A percentile compares a stretch with the other conserved stretches of the same genome.
Conservation (phyloP, 495 filamentous ascomycete genomes). For the Podospora pseudoanserina region DNA sequence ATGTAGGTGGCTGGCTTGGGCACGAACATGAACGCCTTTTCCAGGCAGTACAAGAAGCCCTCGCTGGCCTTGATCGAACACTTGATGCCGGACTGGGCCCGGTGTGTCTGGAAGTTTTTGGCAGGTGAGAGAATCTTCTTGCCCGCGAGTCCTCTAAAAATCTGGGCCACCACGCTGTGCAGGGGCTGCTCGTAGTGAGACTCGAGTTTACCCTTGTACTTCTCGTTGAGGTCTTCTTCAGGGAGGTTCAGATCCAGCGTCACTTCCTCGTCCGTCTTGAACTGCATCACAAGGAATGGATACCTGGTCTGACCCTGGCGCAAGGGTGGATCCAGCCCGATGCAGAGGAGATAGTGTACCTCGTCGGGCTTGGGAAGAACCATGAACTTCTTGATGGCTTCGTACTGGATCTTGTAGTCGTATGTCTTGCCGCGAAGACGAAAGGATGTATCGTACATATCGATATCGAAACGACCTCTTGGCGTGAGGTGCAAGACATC, state of each 20-base stretch:
- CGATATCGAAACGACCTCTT: conserved; percentile 98
- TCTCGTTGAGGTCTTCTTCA: conserved; percentile 74
- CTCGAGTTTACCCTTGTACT: conserved; percentile 85
- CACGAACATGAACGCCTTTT: conserved; percentile 98
- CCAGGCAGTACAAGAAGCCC: conserved; percentile 92
- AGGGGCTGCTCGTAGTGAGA: conserved; percentile 88
- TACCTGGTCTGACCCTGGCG: conserved; percentile 98
- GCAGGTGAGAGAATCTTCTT: conserved; percentile 93
- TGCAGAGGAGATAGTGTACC: conserved; percentile 86
- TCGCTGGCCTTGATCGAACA: conserved; percentile 99
- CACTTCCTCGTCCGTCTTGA: conserved; percentile 96
- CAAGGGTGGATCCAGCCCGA: conserved; percentile 92
- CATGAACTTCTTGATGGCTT: conserved; percentile 97
- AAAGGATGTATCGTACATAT: conserved; percentile 99
- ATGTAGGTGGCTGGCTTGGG: conserved; percentile 98
- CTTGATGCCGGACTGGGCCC: conserved; percentile 92
- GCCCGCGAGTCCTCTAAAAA: conserved; percentile 88
- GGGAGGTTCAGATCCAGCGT: conserved; percentile 96
- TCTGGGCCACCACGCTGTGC: conserved; percentile 83
- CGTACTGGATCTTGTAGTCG: conserved; percentile 99
- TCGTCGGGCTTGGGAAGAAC: conserved; percentile 97
- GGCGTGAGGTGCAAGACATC: conserved; percentile 97
- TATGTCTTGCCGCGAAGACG: conserved; percentile 97
- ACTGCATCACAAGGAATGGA: conserved; percentile 98
- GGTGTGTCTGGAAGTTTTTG: conserved; percentile 88